Evolutionary conservation across 257 asterid species (phyloP).

Genomic region (Gynochthodes officinalis): DNA sequence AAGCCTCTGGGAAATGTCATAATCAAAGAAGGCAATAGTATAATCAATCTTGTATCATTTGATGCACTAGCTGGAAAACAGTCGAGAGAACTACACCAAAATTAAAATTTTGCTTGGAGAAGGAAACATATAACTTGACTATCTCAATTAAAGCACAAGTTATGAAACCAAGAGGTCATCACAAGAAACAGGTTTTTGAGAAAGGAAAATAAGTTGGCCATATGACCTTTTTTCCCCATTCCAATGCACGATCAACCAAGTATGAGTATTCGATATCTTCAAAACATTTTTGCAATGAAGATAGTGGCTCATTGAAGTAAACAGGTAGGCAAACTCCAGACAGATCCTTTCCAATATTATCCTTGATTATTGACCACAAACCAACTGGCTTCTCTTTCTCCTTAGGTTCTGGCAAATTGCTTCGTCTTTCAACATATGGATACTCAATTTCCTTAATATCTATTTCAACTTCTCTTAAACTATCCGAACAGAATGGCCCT

Average conservation of each 20-base stretch:
- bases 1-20: background rate
- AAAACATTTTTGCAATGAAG: conserved; percentile 94
- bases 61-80: background rate
- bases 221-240: conserved; percentile 93
- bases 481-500: conserved; percentile 54
- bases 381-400: conserved; percentile 97
- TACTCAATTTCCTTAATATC: conserved; percentile 58
- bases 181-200: conserved; percentile 15
- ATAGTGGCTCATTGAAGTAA: conserved; percentile 95
- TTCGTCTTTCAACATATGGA: conserved; percentile 78
- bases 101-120: background rate
- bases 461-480: conserved; percentile 43
- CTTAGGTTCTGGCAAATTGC: conserved; percentile 84
- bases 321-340: conserved; percentile 99
- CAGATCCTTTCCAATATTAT: conserved; percentile 96
- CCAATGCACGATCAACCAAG: conserved; percentile 86
- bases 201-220: conserved; percentile 21
- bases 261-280: conserved; percentile 95
- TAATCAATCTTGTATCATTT: background rate
- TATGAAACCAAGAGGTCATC: conserved; percentile 15
- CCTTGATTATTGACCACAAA: conserved; percentile 96
- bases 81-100: background rate
- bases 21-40: background rate
- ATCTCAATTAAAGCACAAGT: background rate
- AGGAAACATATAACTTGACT: too few species aligned